These are phyloP conservation scores for Trypanosoma scelopori DNA, from an alignment of 208 protist genomes.

Conservation along the genomic window DNA sequence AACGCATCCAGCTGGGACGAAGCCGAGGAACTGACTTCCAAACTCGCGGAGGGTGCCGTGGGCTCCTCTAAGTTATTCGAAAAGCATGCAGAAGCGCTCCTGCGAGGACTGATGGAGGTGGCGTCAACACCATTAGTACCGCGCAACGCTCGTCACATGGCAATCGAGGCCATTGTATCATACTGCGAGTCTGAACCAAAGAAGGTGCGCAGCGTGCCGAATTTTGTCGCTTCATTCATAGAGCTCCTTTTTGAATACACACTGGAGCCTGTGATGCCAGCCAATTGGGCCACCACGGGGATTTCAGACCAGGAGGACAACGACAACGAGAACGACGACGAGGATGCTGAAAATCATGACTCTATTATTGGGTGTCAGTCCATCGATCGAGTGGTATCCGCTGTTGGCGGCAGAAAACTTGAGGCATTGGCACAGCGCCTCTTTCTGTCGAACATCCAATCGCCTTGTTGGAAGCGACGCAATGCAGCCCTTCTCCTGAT, in stretches of 20 bases:
- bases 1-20: conserved; percentile 66
- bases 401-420: conserved; percentile 78
- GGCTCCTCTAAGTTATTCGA: conserved; percentile 57
- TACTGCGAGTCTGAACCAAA: conserved; percentile 83
- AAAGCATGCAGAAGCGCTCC: conserved; percentile 41
- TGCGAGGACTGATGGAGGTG: conserved; percentile 77
- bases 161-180: conserved; percentile 76
- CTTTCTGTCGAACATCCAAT: conserved; percentile 71
- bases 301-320: conserved; percentile 62
- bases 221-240: conserved; percentile 81
- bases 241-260: conserved; percentile 86
- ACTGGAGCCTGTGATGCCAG: conserved; percentile 53
- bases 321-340: conserved; percentile 63
- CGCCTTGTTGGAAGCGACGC: conserved; percentile 67
- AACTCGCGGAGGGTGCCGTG: conserved; percentile 58
- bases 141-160: conserved; percentile 64
- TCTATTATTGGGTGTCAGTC: conserved; percentile 54
- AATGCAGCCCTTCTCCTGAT: conserved; percentile 78
- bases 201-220: conserved; percentile 71
- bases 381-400: conserved; percentile 78
- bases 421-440: conserved; percentile 59
- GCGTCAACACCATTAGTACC: conserved; percentile 54
- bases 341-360: conserved; percentile 67
- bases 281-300: conserved; percentile 69
- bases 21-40: conserved; percentile 47